phyloP scores from a whole-genome alignment of 148 eudicot species.

The Silene uniflora region DNA sequence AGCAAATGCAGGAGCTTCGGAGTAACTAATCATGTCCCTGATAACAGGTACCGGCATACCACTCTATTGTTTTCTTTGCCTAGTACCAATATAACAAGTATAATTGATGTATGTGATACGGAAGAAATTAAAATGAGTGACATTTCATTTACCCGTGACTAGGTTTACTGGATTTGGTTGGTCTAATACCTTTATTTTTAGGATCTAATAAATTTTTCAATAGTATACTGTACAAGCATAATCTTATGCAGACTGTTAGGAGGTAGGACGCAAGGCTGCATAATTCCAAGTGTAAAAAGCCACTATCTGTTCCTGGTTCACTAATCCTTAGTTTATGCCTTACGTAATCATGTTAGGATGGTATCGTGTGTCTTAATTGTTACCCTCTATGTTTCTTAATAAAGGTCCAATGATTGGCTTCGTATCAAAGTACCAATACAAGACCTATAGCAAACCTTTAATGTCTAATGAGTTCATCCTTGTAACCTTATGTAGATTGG shows the following conservation, averaged over 20 bases:
- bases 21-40: constrained; percentile 10
- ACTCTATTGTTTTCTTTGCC: constrained; percentile 12
- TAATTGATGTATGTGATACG: background rate
- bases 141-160: background rate
- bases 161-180: background rate
- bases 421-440: too few relatives aligned
- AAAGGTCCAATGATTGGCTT: too few relatives aligned
- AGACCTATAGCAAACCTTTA: too few relatives aligned
- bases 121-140: background rate
- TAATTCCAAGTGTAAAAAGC: background rate
- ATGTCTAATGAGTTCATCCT: too few relatives aligned
- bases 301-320: background rate
- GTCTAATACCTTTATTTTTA: background rate
- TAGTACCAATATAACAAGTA: background rate
- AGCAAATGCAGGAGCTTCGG: constrained; percentile 20
- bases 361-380: too few relatives aligned
- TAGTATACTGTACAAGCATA: background rate
- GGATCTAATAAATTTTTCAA: background rate
- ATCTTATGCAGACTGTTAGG: background rate
- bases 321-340: background rate
- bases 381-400: too few relatives aligned
- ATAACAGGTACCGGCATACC: constrained; percentile 19
- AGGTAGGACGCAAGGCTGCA: background rate
- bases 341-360: too few relatives aligned
- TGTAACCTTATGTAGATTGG: too few relatives aligned